Evolutionary conservation across 2,329 filamentous ascomycete species (phyloP), one percentile per base, ranked within the genome.

Genomic region (Diaporthe longicolla): DNA sequence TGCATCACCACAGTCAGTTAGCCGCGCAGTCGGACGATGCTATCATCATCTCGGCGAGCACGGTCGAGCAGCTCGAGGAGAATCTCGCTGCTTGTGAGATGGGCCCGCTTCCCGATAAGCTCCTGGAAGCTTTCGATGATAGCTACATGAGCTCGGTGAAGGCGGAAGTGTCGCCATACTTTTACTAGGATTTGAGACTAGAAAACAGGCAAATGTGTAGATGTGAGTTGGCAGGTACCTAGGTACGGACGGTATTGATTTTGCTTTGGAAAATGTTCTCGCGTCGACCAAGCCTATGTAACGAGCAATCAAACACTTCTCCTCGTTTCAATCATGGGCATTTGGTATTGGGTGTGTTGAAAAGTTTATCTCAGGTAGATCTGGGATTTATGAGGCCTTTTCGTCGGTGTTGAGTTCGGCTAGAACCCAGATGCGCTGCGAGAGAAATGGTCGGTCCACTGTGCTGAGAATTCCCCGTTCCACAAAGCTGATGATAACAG

Each of bases 131-230:
- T 13, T 85, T 97, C 75, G 94, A 97, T 78, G 85, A 93, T 81
- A 94, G 93, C 6, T 97, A 94, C 94, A 77, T 87, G 78, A 85
- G 29, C 29, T 13, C 92, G 24, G 86, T 89, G 17, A 95, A 94
- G 84, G 68, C 73, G 4, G 68, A 70, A 3, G 66, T 70, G 54
- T 58, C 61, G 58, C 50, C 70, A 21, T 79, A 78, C 69, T 79
- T 76, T 73, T 66, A 37, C 29, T 66, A 52, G 21, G 11, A 3
- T 24, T 17, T 5, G 11, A 35, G 13, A 19, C 15, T 11, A 19
- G 19, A 50, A n/a, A 50, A 13, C 4, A 7, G 5, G 10, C 13
- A 10, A 0, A 35, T 13, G n/a, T 35, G 3, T 17, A 1, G 3
- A 32, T n/a, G 21, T 4, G 11, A 24, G 7, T 7, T 10, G 1